Base-by-base conservation (phyloP, 495 filamentous ascomycete genomes). In the Recurvomyces mirabilis region DNA sequence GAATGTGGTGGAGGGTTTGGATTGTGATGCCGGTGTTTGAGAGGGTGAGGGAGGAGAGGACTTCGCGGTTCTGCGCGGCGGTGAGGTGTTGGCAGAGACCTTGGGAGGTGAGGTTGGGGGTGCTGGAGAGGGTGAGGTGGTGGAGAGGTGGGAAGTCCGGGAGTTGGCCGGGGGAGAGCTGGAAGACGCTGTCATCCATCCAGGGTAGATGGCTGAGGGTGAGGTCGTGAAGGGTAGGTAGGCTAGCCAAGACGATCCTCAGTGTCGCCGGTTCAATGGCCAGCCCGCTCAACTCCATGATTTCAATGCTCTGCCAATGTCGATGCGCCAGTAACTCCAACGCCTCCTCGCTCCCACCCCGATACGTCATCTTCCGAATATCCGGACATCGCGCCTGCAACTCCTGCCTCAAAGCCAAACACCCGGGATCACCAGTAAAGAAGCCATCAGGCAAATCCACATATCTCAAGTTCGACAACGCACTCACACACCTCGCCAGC, bases 401-500 rank as follows among this genome's bases (percentile, higher is more conserved):
- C 57, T 94, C 91, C 46, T 87, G 76, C 49, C 82, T 78, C 53
- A 98, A 60, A 0, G 83, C 76, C 26, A 78, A 56, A 55, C 80
- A 93, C 2, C 74, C 68, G 5, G 76, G 63, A 46, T 94, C 87
- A 51, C 91, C 87, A 33, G 68, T 75, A 63, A 75, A 94, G 46
- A 94, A 68, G 30, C 86, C 87, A 51, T 87, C 82, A 6, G 91
- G 89, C 12, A 98, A 68, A 63, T 98, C 91, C 48, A 94, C 81
- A 60, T 89, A 95, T 56, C 75, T 81, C 3, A 96, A 70, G 49
- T 87, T 81, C 15, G 84, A 83, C n/a, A 84, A 66, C 0, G 91
- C 82, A 25, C 84, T 84, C 28, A 95, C 79, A 17, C 81, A 84
- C 32, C 86, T 76, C 13, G 91, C 91, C 40, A 94, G 74, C 45